phyloP scores from a whole-genome alignment of 208 protist genomes.

The Zelonia costaricensis region DNA sequence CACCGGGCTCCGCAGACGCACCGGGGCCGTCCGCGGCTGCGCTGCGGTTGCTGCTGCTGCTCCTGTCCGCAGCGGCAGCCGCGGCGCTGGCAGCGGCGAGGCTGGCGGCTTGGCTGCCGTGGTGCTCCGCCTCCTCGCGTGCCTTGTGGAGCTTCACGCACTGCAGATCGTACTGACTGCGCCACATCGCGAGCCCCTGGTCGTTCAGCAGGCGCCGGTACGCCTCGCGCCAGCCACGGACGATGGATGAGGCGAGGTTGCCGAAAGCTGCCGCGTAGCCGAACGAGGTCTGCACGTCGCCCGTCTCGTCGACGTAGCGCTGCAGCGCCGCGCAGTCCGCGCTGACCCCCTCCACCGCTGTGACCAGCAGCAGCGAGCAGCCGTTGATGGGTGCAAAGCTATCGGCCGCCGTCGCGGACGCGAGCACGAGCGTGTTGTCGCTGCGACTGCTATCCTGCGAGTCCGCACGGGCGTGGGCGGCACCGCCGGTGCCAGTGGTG shows the following conservation, averaged over 20 bases:
- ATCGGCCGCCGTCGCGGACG: background rate
- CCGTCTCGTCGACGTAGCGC: slow-evolving; percentile 80
- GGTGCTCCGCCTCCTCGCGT: slow-evolving; percentile 18
- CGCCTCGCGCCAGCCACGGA: slow-evolving; percentile 61
- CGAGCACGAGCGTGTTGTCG: background rate
- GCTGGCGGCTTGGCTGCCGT: background rate
- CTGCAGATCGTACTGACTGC: slow-evolving; percentile 62
- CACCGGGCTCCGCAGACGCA: no score
- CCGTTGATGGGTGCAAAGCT: slow-evolving; percentile 11
- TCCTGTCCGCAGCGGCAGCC: background rate
- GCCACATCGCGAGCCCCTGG: slow-evolving; percentile 48
- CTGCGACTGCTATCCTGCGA: background rate
- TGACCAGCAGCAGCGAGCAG: slow-evolving; percentile 64
- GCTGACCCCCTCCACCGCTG: slow-evolving; percentile 53
- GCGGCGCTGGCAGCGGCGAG: background rate
- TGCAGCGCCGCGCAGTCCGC: slow-evolving; percentile 49
- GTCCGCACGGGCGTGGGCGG: background rate
- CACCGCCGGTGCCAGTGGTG: background rate
- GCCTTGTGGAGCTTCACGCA: slow-evolving; percentile 40
- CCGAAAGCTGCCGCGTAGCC: slow-evolving; percentile 64
- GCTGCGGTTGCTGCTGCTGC: background rate
- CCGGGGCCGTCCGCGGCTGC: background rate
- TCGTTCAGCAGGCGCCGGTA: slow-evolving; percentile 64
- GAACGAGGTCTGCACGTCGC: slow-evolving; percentile 69
- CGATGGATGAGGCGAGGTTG: slow-evolving; percentile 21